These are phyloP conservation scores for Gypsophila paniculata DNA, from an alignment of 179 eudicot genomes.

Conservation along the genomic window DNA sequence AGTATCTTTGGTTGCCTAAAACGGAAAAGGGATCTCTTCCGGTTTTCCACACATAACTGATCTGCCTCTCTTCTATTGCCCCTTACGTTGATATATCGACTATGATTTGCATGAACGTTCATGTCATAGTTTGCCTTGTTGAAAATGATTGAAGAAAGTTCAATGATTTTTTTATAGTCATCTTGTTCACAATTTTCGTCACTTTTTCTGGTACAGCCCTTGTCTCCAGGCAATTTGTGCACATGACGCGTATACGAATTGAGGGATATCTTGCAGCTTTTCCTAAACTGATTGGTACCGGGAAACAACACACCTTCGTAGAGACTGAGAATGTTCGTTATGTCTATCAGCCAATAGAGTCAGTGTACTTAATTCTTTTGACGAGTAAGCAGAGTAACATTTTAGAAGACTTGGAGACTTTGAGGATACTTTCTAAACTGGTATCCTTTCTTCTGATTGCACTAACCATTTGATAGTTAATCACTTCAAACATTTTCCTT, in stretches of 20 bases:
- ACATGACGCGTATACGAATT: conserved; percentile 82
- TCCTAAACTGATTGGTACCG: conserved; percentile 88
- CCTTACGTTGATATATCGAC: not conserved
- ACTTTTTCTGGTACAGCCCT: conserved; percentile 46
- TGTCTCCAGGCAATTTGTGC: conserved; percentile 84
- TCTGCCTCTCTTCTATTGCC: too few species aligned
- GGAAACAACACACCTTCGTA: conserved; percentile 86
- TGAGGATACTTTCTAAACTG: conserved; percentile 82
- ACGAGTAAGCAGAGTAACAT: conserved; percentile 95
- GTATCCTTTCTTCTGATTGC: conserved; percentile 44
- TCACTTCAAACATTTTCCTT: conserved; percentile 16
- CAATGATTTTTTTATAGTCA: too few species aligned
- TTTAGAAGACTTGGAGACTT: conserved; percentile 91
- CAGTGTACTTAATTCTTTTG: conserved; percentile 65
- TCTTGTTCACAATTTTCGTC: not conserved
- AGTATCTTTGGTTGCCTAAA: not conserved
- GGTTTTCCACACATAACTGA: not conserved
- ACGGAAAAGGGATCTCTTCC: not conserved
- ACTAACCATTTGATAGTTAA: not conserved
- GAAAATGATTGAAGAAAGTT: not conserved
- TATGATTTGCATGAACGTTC: not conserved
- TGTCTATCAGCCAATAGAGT: conserved; percentile 91
- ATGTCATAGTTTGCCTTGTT: not conserved
- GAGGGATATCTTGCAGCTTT: conserved; percentile 94
- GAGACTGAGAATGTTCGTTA: conserved; percentile 97